Conservation (phyloP, 768 basidiomycete species). For the Suillus lakei region DNA sequence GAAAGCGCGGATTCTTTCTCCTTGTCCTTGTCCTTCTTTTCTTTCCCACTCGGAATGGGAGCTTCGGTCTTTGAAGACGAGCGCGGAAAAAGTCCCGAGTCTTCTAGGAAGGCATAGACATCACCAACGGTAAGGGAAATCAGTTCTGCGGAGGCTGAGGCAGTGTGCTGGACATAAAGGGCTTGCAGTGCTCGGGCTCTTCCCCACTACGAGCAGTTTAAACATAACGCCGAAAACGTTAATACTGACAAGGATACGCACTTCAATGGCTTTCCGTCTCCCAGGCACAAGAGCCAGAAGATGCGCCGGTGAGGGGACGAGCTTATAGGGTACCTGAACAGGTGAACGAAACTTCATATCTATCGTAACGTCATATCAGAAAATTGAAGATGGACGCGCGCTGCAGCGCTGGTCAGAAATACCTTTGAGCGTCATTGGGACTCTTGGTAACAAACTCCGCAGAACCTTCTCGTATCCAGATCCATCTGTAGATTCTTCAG, state of each 20-base stretch:
- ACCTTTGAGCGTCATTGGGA: constrained; percentile 52
- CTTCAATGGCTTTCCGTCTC: constrained; percentile 54
- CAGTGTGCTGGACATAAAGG: constrained; percentile 40
- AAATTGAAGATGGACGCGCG: neutral
- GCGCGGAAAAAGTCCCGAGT: constrained; percentile 44
- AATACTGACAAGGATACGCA: constrained; percentile 22
- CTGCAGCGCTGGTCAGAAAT: neutral
- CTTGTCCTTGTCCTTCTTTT: constrained; percentile 23
- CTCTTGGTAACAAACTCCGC: constrained; percentile 41
- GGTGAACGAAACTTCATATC: constrained; percentile 41
- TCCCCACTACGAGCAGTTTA: constrained; percentile 41
- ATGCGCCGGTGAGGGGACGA: constrained; percentile 39
- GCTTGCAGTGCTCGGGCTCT: constrained; percentile 46
- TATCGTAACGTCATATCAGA: constrained; percentile 19
- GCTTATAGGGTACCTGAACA: constrained; percentile 41
- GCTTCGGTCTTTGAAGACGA: constrained; percentile 20
- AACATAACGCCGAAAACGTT: neutral
- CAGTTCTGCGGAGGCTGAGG: constrained; percentile 21
- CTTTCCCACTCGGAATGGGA: constrained; percentile 12
- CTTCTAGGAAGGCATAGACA: constrained; percentile 50
- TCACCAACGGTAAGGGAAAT: constrained; percentile 43
- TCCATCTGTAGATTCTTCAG: neutral
- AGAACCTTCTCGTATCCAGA: constrained; percentile 37
- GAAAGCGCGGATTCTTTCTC: constrained; percentile 24
- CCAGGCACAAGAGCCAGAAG: constrained; percentile 43